Conservation (phyloP, 1,284 basidiomycete species). For the Malassezia nana region DNA sequence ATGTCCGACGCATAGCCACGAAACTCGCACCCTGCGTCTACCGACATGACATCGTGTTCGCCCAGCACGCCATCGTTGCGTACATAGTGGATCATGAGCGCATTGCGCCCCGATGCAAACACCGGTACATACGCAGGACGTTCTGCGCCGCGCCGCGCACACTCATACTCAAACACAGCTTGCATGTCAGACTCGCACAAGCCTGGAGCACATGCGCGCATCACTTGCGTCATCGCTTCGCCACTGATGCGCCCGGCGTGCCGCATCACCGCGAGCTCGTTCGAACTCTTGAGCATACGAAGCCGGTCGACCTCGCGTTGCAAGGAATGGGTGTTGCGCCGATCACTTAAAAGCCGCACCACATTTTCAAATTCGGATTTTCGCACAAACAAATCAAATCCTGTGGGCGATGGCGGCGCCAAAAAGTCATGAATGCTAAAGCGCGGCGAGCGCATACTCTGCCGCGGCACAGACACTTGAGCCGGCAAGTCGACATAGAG, state of each 20-base stretch:
- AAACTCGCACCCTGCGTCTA: conserved; percentile 46
- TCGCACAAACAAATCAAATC: conserved; percentile 34
- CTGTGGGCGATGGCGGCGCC: conserved; percentile 30
- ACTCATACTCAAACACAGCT: conserved; percentile 39
- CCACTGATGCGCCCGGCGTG: conserved; percentile 34
- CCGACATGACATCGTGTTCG: conserved; percentile 33
- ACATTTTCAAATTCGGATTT: conserved; percentile 45
- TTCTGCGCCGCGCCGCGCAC: conserved; percentile 31
- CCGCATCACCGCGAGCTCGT: conserved; percentile 42
- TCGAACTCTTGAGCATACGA: conserved; percentile 34
- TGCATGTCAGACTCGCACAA: conserved; percentile 35
- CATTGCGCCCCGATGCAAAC: conserved; percentile 37
- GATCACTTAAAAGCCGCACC: conserved; percentile 34
- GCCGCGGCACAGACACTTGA: conserved; percentile 30
- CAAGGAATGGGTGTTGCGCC: conserved; percentile 34
- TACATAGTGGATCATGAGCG: conserved; percentile 39
- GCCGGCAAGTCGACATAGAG: conserved; percentile 41
- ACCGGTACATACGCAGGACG: conserved; percentile 46
- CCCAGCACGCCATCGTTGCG: conserved; percentile 34
- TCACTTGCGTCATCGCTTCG: conserved; percentile 39
- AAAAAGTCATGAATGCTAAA: conserved; percentile 40
- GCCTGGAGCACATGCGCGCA: conserved; percentile 30
- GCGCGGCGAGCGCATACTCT: conserved; percentile 8
- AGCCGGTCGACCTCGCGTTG: conserved; percentile 31
- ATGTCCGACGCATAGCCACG: conserved; percentile 94